These are phyloP conservation scores for Salix exigua DNA, from an alignment of 345 rosid species.

Conservation along the genomic window DNA sequence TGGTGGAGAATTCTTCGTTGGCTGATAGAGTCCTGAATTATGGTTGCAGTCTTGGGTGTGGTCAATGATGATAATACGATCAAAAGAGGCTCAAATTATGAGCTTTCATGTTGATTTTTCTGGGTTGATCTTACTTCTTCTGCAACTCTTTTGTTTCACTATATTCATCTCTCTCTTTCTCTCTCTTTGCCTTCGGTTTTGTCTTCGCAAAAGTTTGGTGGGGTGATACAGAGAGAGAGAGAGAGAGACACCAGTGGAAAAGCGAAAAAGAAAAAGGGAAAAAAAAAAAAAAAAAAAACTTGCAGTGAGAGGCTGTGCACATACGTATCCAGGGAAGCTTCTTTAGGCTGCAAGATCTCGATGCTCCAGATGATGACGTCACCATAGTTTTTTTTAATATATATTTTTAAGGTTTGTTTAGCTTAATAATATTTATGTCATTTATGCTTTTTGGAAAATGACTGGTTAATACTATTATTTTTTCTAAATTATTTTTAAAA, in stretches of 20 bases:
- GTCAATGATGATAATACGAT: slow-evolving; percentile 4
- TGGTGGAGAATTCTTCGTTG: slow-evolving; percentile 79
- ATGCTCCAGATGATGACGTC: slow-evolving; percentile 51
- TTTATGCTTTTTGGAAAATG: not conserved
- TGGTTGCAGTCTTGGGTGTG: not conserved
- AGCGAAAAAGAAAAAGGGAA: not conserved
- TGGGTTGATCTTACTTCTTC: slow-evolving; percentile 27
- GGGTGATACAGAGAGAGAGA: slow-evolving; percentile 9
- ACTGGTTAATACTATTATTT: not conserved
- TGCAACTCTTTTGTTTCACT: slow-evolving; percentile 22
- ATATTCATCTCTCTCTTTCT: slow-evolving; percentile 58
- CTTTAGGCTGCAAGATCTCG: slow-evolving; percentile 67
- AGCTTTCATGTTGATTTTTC: slow-evolving; percentile 54
- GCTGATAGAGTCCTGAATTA: slow-evolving; percentile 5
- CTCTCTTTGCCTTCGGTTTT: not conserved
- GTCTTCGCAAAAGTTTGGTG: not conserved
- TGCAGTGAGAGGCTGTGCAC: not conserved
- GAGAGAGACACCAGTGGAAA: slow-evolving; percentile 6
- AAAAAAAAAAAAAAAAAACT: not conserved
- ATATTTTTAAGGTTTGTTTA: not conserved
- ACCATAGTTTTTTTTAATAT: slow-evolving; percentile 8
- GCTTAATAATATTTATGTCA: not conserved
- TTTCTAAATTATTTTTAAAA: too few species aligned
- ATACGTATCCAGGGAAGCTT: slow-evolving; percentile 43
- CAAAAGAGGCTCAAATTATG: slow-evolving; percentile 25